These are phyloP conservation scores for Dendrocalamus latiflorus DNA, from an alignment of 202 grass and related monocot species.

Conservation along the genomic window DNA sequence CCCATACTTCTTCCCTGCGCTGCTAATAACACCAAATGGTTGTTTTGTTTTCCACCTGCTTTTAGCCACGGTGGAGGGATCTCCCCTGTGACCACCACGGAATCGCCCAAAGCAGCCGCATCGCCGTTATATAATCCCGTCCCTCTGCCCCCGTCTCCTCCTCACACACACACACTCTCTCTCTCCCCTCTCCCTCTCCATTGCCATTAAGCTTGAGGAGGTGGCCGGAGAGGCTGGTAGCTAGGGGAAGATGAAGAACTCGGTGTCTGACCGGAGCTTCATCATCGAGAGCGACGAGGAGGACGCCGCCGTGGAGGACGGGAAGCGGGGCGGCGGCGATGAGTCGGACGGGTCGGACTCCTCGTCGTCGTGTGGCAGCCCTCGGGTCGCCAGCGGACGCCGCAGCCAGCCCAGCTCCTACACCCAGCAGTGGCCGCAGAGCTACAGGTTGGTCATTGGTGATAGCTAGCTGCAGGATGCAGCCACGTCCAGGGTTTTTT, in stretches of 20 bases:
- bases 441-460: slow-evolving; percentile 62
- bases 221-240: no score
- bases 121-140: not conserved
- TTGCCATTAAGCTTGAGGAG: not conserved
- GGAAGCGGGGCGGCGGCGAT: slow-evolving; percentile 19
- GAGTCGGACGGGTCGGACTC: slow-evolving; percentile 26
- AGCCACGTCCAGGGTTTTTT: not conserved
- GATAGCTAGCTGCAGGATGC: not conserved
- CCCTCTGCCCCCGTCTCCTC: not conserved
- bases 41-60: no score
- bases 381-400: not conserved
- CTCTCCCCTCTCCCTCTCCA: not conserved
- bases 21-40: no score
- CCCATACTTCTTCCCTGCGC: no score
- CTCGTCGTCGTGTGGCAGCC: slow-evolving; percentile 32
- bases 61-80: no score
- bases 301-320: not conserved
- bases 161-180: no score
- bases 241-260: slow-evolving; percentile 36
- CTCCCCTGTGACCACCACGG: no score
- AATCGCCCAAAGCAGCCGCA: not conserved
- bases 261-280: slow-evolving; percentile 57
- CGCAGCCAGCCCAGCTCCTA: slow-evolving; percentile 56
- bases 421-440: slow-evolving; percentile 71
- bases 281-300: no score